Conservation (phyloP, 192 early-diverging fungal species). For the Funneliformis geosporum region DNA sequence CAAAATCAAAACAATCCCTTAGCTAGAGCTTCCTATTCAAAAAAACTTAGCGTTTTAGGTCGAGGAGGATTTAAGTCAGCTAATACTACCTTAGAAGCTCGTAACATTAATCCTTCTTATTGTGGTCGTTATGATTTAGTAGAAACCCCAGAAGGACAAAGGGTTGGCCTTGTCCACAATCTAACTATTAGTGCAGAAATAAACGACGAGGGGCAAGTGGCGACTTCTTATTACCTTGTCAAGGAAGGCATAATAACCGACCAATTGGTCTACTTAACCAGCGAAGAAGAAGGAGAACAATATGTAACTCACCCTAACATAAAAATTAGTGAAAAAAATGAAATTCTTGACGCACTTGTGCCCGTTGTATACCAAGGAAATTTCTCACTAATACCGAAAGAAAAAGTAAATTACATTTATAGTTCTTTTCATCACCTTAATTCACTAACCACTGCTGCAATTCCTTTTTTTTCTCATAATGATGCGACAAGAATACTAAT, state of each 20-base stretch:
- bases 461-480: constrained; percentile 29
- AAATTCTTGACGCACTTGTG: background rate
- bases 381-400: background rate
- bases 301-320: background rate
- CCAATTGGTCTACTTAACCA: constrained; percentile 20
- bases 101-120: constrained; percentile 17
- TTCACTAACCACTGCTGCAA: constrained; percentile 2
- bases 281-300: constrained; percentile 2
- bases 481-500: constrained; percentile 22
- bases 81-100: constrained; percentile 7
- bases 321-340: constrained; percentile 26
- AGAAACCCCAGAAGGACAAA: constrained; percentile 23
- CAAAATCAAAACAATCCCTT: constrained; percentile 28
- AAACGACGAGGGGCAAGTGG: constrained; percentile 6
- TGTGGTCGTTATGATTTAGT: constrained; percentile 14
- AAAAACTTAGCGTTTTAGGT: constrained; percentile 5
- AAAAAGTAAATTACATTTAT: constrained; percentile 25
- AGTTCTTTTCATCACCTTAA: constrained; percentile 18
- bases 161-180: background rate
- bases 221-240: background rate
- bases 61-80: constrained; percentile 10
- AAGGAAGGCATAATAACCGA: background rate
- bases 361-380: background rate
- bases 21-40: background rate
- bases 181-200: constrained; percentile 4